Evolutionary conservation across 208 protist species (phyloP), one percentile per base, ranked within the genome.

Genomic region (Acanthamoeba rhysodes): DNA sequence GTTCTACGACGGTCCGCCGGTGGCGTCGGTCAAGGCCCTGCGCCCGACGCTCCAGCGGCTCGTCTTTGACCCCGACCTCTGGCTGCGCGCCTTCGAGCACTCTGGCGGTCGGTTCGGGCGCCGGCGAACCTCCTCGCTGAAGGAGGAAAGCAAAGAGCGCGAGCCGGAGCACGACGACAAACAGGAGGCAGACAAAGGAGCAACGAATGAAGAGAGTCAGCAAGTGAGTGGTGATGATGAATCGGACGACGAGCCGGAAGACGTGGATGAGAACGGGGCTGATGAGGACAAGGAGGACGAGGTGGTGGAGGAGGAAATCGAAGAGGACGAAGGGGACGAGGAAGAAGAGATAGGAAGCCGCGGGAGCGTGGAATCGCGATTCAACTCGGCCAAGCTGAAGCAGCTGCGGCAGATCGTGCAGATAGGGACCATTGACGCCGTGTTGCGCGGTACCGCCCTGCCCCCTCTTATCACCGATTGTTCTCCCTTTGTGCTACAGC

Each of bases 361-460:
- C 37, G 76, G 10, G 18, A 50, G 37, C 6, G 48, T 41, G 12
- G 53, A 20, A 6, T 20, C 29, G 12, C 41, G 29, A 1, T 84
- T 94, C 24, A 78, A 94, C 45, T 48, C 90, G 18, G 62, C 90
- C 10, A 94, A 84, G 68, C 41, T 84, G n/a, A 76, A 84, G 53
- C 53, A 76, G 50, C 62, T 94, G 48, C 2, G 90, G 16, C 64
- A 70, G 45, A 59, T 78, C 68, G 90, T 94, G 64, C 90, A 94
- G 68, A 94, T 84, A 1, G 90, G 90, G 7, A 94, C 90, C 32
- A 84, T 94, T 45, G 68, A 94, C 66, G 90, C 90, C 57, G 66
- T 94, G 34, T 37, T 94, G 45, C 41, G 90, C 7, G 85, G 85
- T 92, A 32, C 74, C 29, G 84, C 34, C 55, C 9, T 48, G 2